Conservation (phyloP, 2,329 filamentous ascomycete species). For the Albophoma yamanashiensis region DNA sequence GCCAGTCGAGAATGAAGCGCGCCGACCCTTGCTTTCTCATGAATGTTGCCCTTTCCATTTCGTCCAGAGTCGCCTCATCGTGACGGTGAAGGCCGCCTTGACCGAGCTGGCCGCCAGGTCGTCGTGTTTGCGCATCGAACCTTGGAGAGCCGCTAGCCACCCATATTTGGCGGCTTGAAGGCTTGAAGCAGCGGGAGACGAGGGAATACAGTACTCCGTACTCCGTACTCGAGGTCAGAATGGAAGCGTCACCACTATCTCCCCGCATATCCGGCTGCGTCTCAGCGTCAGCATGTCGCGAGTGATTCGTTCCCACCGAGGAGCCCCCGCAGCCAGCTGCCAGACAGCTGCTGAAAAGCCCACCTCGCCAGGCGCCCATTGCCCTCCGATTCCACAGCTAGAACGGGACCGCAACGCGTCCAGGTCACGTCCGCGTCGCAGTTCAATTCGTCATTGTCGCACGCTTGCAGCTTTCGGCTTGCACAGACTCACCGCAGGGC, state of each 20-base stretch:
- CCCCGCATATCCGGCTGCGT: neutral
- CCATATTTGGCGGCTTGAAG: neutral
- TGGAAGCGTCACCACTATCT: neutral
- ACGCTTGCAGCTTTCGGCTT: neutral
- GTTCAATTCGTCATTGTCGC: neutral
- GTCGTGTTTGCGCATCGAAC: neutral
- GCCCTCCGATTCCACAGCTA: neutral
- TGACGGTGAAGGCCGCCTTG: neutral
- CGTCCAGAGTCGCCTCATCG: neutral
- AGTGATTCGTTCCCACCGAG: neutral
- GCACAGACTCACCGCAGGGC: neutral
- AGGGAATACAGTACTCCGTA: no score
- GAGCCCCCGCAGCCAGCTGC: no score
- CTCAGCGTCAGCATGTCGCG: neutral
- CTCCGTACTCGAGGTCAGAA: neutral
- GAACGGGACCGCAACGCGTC: neutral
- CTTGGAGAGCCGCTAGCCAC: neutral
- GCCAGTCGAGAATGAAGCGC: neutral
- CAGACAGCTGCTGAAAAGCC: neutral
- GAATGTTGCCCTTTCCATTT: neutral
- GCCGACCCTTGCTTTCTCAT: neutral
- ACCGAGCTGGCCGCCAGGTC: neutral
- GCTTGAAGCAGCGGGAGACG: neutral
- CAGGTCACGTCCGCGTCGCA: neutral
- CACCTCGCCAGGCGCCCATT: neutral